Base-by-base conservation (phyloP, 1,139 yeast species). In the Entelexis paramagnoliae region DNA sequence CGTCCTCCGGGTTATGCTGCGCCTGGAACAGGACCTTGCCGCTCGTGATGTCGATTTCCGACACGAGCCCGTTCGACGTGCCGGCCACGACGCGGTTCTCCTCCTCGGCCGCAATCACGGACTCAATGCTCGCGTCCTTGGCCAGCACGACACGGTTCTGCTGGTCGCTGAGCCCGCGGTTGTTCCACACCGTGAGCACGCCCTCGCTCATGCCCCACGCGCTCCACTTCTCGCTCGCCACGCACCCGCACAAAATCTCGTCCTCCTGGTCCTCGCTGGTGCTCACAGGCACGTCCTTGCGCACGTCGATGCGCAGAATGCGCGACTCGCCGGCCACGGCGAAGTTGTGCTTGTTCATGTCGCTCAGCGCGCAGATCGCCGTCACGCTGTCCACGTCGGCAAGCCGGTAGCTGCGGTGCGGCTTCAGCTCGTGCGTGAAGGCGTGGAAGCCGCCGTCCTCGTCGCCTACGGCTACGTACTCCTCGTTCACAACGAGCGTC, bases 181-280 rank as follows among this genome's bases (percentile, higher is more conserved):
- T 74, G 62, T 82, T 83, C 98, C 97, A 91, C n/a, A 84, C 72
- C 0, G 97, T 87, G 7, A 87, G 75, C n/a, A 87, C 77, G 2
- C 97, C 97, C 64, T 84, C 94, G 3, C 95, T 89, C 80, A 88
- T 89, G 47, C 88, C 89, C 61, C 89, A 80, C 0, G 83, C 84
- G 20, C 81, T 72, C 2, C 80, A 80, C 2, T 77, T 72, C 42
- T 81, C 87, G 54, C 78, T 81, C 36, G 75, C 76, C 34, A 64
- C 52, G 47, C 86, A 73, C 65, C 88, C 83, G 47, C 91, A 75
- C 48, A 89, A 68, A 32, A 91, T 71, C 64, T 91, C 98, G 63
- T 91, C 97, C 59, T 85, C 96, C 68, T 91, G 98, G 63, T 88
- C 91, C 59, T 88, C 97, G 34, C 83, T 77, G 1, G 77, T 71